phyloP scores from a whole-genome alignment of 2,329 filamentous ascomycete species.

The Talaromyces sp. region DNA sequence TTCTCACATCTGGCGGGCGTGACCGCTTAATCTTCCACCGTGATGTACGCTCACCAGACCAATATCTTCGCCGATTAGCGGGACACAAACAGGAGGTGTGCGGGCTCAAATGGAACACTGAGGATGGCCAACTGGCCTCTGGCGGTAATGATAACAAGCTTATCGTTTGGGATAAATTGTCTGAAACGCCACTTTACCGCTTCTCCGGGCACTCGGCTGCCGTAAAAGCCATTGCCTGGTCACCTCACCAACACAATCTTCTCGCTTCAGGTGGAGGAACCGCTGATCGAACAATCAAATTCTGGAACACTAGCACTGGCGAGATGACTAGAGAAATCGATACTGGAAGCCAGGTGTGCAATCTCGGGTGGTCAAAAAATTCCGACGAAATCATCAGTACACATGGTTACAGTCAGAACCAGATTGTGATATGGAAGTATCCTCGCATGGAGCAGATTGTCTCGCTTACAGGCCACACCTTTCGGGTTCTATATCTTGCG shows the following conservation, averaged over 20 bases:
- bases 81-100: constrained; percentile 99
- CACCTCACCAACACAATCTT: constrained; percentile 87
- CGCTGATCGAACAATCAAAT: constrained; percentile 92
- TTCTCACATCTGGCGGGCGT: constrained; percentile 88
- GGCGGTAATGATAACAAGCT: constrained; percentile 98
- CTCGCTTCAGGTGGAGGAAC: constrained; percentile 95
- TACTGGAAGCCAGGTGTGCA: constrained; percentile 98
- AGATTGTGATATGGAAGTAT: constrained; percentile 99
- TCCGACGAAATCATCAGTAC: constrained; percentile 97
- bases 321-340: constrained; percentile 80
- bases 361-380: constrained; percentile 94
- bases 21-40: constrained; percentile 93
- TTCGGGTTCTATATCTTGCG: constrained; percentile 88
- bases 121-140: constrained; percentile 89
- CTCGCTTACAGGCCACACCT: constrained; percentile 92
- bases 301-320: constrained; percentile 91
- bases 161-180: constrained; percentile 96
- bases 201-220: constrained; percentile 93
- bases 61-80: constrained; percentile 78
- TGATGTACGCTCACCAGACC: constrained; percentile 86
- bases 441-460: constrained; percentile 96
- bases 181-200: constrained; percentile 86
- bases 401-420: constrained; percentile 95
- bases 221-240: constrained; percentile 97
- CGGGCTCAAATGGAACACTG: constrained; percentile 92